Base-by-base conservation (phyloP, 495 filamentous ascomycete species). In the Parmelia sp. region DNA sequence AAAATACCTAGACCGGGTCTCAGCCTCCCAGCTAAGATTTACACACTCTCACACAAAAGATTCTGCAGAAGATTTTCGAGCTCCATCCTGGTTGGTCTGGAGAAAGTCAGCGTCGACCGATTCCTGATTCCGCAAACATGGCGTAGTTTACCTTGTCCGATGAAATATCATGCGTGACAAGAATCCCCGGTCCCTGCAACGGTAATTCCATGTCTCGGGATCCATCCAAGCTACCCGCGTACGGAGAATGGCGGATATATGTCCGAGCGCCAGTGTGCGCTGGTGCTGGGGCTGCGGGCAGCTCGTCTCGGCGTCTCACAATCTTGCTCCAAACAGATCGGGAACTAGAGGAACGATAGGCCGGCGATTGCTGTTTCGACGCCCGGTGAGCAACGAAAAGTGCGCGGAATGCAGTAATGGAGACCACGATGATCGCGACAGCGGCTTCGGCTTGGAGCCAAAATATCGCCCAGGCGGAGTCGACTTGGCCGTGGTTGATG, bases 361-460 rank as follows among this genome's bases (percentile, higher is more conserved):
- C 31, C 27, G 64, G 64, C n/a, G 64, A 66, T 42, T 57, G 58
- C 4, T 57, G 53, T 53, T 61, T 66, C 4, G 25, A 49, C 7
- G 45, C 36, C 17, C 44, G 62, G 8, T 57, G 59, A 25, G 64
- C 37, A 10, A 68, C 64, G 49, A 68, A 68, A 23, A 68, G 58
- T 12, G 58, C 63, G n/a, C 66, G 37, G n/a, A 68, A 68, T n/a
- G 66, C 64, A 7, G 36, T 67, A 25, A 67, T 35, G 8, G 47
- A 61, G 17, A 66, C 59, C 25, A 66, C 56, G 29, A 70, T 65
- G 58, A 68, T 59, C 1, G 61, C 68, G 15, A 70, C 57, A 12
- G 65, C 60, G 25, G 65, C 68, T 56, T 70, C 68, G n/a, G 56
- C 35, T 39, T 70, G 68, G n/a, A 62, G 12, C 68, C 68, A 70